Evolutionary conservation across 768 basidiomycete genomes (phyloP).

Genomic region (Mycena capillaripes): DNA sequence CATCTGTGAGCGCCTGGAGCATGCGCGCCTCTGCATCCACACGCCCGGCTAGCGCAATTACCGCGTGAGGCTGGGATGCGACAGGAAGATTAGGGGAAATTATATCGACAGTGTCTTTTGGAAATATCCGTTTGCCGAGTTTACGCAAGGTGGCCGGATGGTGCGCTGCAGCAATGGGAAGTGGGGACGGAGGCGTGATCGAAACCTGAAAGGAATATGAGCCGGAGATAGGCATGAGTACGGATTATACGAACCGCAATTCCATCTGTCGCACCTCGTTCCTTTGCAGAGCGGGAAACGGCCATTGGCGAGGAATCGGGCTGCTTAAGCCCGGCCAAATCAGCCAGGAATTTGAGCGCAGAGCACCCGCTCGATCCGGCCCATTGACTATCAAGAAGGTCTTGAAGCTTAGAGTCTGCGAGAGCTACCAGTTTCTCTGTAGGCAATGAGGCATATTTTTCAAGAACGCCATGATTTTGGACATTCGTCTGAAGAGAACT

Average conservation of each 20-base stretch:
- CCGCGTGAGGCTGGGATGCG: slow-evolving; percentile 1
- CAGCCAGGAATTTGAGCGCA: slow-evolving; percentile 46
- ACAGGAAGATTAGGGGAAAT: too few relatives aligned
- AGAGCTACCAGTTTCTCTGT: slow-evolving; percentile 49
- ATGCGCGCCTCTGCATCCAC: slow-evolving; percentile 43
- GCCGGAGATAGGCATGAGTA: too few relatives aligned
- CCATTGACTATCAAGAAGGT: slow-evolving; percentile 45
- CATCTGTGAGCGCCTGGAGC: slow-evolving; percentile 41
- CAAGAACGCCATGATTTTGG: slow-evolving; percentile 10
- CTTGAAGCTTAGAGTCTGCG: slow-evolving; percentile 46
- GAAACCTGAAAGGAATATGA: background rate
- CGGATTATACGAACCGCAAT: background rate
- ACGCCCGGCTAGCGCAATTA: slow-evolving; percentile 37
- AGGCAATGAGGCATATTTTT: slow-evolving; percentile 41
- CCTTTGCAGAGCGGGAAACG: background rate
- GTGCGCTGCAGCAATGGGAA: slow-evolving; percentile 63
- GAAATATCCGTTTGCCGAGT: slow-evolving; percentile 49
- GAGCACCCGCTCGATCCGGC: slow-evolving; percentile 37
- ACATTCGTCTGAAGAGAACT: background rate
- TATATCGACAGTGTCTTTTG: background rate
- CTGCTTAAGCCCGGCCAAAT: slow-evolving; percentile 44
- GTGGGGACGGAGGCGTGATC: slow-evolving; percentile 36
- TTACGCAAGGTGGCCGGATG: slow-evolving; percentile 55
- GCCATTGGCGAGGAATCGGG: background rate
- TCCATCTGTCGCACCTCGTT: background rate